These are phyloP conservation scores for Chamaecyparis obtusa DNA, from an alignment of 75 land plant species.

Conservation along the genomic window DNA sequence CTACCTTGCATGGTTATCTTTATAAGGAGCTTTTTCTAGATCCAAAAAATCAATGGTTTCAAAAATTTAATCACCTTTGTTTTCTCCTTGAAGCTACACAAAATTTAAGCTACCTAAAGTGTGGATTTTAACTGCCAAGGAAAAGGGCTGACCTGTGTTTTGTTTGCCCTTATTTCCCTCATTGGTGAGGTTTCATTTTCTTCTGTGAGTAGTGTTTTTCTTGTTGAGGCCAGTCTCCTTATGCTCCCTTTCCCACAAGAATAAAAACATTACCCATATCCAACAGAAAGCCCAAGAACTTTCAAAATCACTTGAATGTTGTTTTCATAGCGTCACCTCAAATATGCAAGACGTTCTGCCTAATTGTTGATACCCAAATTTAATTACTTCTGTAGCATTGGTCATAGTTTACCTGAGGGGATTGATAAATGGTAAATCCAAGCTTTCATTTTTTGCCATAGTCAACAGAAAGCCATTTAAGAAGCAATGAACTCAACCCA, in stretches of 20 bases:
- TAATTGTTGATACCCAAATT: too few species aligned
- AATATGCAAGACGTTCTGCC: too few species aligned
- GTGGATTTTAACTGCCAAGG: neutral
- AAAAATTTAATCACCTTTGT: neutral
- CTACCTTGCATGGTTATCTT: too few species aligned
- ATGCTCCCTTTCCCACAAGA: neutral
- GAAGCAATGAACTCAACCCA: conserved; percentile 53
- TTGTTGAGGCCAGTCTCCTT: neutral
- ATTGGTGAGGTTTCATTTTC: neutral
- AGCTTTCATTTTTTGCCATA: conserved; percentile 48
- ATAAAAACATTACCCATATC: neutral
- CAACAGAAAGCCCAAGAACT: too few species aligned
- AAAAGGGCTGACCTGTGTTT: neutral
- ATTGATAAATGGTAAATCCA: conserved; percentile 36
- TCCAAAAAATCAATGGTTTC: neutral
- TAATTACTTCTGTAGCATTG: conserved; percentile 17
- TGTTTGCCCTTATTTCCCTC: neutral
- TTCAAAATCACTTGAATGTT: too few species aligned
- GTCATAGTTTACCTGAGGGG: conserved; percentile 31
- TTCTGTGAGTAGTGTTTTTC: neutral
- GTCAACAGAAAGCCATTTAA: conserved; percentile 54
- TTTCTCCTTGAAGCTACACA: neutral
- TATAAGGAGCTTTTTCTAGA: neutral
- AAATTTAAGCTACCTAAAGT: neutral
- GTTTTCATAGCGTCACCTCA: too few species aligned